phyloP scores from a whole-genome alignment of 2,329 filamentous ascomycete species.

The Hymenoscyphus albidus region DNA sequence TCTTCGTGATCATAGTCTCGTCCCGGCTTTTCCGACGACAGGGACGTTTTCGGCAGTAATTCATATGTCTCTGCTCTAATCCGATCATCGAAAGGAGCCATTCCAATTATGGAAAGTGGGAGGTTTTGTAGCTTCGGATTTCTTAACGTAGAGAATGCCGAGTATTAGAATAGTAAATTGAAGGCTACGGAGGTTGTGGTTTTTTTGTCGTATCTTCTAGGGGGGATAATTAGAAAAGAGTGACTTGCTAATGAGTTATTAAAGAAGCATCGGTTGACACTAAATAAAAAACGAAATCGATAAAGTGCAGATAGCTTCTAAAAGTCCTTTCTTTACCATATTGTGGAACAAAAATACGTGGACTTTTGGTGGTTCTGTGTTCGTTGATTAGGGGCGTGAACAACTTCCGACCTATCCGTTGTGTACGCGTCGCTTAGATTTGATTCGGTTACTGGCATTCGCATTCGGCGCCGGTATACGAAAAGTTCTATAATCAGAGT shows the following conservation, averaged over 20 bases:
- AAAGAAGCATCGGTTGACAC: background rate
- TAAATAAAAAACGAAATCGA: background rate
- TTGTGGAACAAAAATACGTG: too few species aligned
- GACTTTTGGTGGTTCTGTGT: too few species aligned
- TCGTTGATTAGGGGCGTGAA: too few species aligned
- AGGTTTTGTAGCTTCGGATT: background rate
- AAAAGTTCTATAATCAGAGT: too few species aligned
- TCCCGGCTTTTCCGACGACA: background rate
- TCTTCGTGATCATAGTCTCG: background rate
- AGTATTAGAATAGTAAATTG: background rate
- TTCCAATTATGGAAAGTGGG: background rate
- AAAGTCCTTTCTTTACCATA: too few species aligned
- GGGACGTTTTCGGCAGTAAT: background rate
- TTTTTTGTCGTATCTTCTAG: background rate
- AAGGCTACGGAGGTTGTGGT: background rate
- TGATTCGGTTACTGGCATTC: too few species aligned
- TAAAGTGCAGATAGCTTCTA: too few species aligned
- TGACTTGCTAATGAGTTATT: background rate
- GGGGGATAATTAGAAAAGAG: background rate
- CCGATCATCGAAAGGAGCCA: background rate
- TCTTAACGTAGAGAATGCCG: background rate
- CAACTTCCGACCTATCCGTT: too few species aligned
- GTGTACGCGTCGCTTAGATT: too few species aligned
- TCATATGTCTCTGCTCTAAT: background rate
- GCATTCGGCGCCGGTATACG: too few species aligned